These are phyloP conservation scores for Backusella parvicylindrica DNA, from an alignment of 192 early-diverging fungal genomes.

Conservation along the genomic window DNA sequence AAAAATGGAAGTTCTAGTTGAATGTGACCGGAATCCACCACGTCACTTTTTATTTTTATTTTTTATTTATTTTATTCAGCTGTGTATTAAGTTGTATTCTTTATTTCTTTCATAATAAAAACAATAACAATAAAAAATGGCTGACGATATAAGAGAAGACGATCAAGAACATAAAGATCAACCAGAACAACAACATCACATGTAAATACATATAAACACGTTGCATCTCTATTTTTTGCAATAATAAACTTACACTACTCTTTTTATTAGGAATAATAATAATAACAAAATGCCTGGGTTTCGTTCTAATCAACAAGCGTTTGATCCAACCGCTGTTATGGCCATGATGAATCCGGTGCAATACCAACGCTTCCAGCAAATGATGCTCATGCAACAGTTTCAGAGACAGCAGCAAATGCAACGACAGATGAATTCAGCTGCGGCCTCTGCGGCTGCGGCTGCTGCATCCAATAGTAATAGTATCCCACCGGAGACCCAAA, in stretches of 20 bases:
- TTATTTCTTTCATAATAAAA: not conserved
- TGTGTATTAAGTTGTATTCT: not conserved
- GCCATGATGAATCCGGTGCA: constrained; percentile 23
- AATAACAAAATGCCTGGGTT: constrained; percentile 8
- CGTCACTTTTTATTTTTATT: not conserved
- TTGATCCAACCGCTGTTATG: constrained; percentile 25
- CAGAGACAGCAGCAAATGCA: constrained; percentile 29
- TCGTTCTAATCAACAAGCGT: not conserved
- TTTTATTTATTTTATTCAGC: not conserved
- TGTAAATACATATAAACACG: not conserved
- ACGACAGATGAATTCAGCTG: constrained; percentile 3
- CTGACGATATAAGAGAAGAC: constrained; percentile 74
- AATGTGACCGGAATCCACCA: not conserved
- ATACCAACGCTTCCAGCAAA: constrained; percentile 25
- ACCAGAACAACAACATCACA: constrained; percentile 8
- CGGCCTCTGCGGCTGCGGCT: constrained; percentile 4
- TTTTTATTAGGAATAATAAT: not conserved
- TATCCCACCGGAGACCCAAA: constrained; percentile 63
- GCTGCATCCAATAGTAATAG: not conserved
- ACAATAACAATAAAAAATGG: constrained; percentile 24
- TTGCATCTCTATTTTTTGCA: not conserved
- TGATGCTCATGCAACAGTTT: constrained; percentile 21
- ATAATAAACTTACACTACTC: not conserved
- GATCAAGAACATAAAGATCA: constrained; percentile 66
- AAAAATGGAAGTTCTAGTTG: not conserved